phyloP scores from a whole-genome alignment of 2,329 filamentous ascomycete species.

The Sporothrix pallida region DNA sequence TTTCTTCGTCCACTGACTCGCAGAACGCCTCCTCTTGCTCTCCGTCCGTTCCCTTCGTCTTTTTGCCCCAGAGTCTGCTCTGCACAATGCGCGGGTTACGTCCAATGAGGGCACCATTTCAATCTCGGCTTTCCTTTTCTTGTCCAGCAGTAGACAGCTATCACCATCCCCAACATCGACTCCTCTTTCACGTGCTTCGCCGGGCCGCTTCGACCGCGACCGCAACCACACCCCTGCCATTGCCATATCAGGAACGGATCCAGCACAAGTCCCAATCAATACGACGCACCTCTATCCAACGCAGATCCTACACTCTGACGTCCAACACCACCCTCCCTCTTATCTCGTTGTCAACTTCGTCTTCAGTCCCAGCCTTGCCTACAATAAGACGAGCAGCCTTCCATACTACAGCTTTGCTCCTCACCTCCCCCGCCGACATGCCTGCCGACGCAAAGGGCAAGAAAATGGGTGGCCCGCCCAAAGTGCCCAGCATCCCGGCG shows the following conservation, averaged over 20 bases:
- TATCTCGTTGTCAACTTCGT: background rate
- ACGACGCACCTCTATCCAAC: background rate
- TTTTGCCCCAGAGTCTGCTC: background rate
- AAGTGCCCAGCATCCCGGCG: constrained; percentile 29
- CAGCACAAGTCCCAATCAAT: background rate
- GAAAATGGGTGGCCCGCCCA: background rate
- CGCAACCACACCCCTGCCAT: background rate
- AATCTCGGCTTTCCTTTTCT: constrained; percentile 13
- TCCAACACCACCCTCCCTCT: background rate
- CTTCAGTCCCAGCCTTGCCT: background rate
- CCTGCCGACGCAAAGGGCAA: background rate
- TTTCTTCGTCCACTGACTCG: background rate
- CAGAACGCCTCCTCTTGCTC: background rate
- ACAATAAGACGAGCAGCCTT: background rate
- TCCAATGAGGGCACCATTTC: constrained; percentile 18
- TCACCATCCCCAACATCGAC: background rate
- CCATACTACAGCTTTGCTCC: background rate
- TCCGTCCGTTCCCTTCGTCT: background rate
- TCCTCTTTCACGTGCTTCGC: constrained; percentile 25
- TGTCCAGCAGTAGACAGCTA: background rate
- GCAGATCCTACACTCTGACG: background rate
- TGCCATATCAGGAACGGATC: background rate
- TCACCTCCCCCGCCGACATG: background rate
- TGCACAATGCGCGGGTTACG: constrained; percentile 26
- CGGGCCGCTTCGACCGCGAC: background rate